These are phyloP conservation scores for Mortierella sp. DNA, from an alignment of 371 early-diverging fungal species.

Conservation along the genomic window DNA sequence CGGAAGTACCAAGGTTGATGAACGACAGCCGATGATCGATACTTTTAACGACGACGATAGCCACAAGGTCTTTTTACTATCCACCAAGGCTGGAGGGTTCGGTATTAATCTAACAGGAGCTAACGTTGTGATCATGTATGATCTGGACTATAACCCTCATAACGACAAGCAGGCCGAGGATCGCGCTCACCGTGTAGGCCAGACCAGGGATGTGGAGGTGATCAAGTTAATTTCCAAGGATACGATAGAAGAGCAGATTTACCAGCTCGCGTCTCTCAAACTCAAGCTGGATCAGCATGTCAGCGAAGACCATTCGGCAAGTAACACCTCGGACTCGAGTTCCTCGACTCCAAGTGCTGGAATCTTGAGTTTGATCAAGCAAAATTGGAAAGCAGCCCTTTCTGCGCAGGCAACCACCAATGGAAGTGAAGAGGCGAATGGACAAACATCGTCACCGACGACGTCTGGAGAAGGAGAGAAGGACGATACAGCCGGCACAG, in stretches of 20 bases:
- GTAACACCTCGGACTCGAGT: constrained; percentile 14
- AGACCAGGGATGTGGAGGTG: constrained; percentile 86
- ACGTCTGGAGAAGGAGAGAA: not conserved
- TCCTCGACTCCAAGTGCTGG: constrained; percentile 52
- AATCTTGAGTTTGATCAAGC: constrained; percentile 46
- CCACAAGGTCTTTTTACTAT: constrained; percentile 82
- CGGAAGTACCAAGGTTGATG: constrained; percentile 71
- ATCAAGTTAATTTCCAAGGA: constrained; percentile 76
- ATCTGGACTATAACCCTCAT: constrained; percentile 95
- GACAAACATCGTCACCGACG: not conserved
- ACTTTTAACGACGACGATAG: constrained; percentile 70
- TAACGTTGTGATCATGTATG: constrained; percentile 90
- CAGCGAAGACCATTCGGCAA: constrained; percentile 28
- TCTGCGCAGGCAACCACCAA: constrained; percentile 1
- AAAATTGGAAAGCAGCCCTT: constrained; percentile 34
- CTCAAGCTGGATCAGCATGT: constrained; percentile 81
- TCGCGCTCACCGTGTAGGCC: constrained; percentile 93
- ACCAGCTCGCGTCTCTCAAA: constrained; percentile 74
- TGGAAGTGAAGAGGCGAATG: not conserved
- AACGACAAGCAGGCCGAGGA: constrained; percentile 97
- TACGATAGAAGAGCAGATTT: constrained; percentile 84
- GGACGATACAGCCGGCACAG: too few species aligned
- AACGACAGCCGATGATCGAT: constrained; percentile 83
- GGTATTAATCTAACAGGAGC: constrained; percentile 94
- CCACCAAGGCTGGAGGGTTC: constrained; percentile 93